Percentiles rank a stretch among this genome's conserved stretches.
Conservation (phyloP, 1,284 basidiomycete species). For the Sparassis latifolia region DNA sequence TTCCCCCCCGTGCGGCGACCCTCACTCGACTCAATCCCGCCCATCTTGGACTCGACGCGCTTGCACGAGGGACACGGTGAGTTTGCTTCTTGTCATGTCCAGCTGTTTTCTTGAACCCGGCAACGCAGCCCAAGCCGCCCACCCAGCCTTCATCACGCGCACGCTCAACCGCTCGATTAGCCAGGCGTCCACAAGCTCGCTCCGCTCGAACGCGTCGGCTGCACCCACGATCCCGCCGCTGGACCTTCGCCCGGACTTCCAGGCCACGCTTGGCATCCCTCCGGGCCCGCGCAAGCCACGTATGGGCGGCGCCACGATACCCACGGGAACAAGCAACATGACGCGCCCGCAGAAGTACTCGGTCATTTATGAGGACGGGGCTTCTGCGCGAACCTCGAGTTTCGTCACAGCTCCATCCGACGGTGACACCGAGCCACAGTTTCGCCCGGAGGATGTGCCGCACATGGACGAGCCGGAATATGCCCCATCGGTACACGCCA, state of each 20-base stretch:
- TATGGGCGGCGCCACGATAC: constrained; percentile 21
- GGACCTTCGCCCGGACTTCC: constrained; percentile 49
- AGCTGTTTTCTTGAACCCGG: background rate
- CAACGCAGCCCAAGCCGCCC: constrained; percentile 1
- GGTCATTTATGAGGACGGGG: constrained; percentile 37
- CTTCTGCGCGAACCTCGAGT: constrained; percentile 41
- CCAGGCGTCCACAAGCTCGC: constrained; percentile 51
- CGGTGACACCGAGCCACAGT: constrained; percentile 10
- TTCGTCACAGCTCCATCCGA: constrained; percentile 50
- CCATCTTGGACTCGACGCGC: constrained; percentile 24
- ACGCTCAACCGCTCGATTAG: constrained; percentile 50
- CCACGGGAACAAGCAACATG: constrained; percentile 21
- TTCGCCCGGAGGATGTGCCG: constrained; percentile 1
- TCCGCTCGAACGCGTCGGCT: constrained; percentile 34
- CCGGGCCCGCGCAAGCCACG: constrained; percentile 25
- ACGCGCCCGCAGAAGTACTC: constrained; percentile 19
- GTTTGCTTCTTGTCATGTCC: constrained; percentile 4
- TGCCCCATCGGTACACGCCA: constrained; percentile 3
- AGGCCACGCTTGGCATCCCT: constrained; percentile 33
- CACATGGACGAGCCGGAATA: constrained; percentile 6
- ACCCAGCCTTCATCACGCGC: constrained; percentile 43
- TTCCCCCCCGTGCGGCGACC: constrained; percentile 16
- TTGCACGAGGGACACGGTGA: constrained; percentile 16
- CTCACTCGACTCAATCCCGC: constrained; percentile 23
- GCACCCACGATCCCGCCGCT: constrained; percentile 48